Evolutionary conservation across 768 basidiomycete genomes (phyloP).

Genomic region (Lentinula edodes): DNA sequence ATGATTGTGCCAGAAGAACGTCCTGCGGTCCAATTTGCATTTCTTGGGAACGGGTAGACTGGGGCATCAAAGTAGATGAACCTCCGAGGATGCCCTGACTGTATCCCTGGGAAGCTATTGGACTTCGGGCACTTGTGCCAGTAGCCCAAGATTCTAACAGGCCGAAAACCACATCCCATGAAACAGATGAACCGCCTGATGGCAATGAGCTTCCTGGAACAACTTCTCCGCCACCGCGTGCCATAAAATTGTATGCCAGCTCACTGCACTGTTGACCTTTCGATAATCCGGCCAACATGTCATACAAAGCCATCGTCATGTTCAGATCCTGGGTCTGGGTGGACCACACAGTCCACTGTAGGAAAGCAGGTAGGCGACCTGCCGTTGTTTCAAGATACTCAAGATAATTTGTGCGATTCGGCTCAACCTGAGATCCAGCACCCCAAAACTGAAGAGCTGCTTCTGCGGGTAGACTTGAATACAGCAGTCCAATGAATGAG

Average conservation of each 20-base stretch:
- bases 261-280: conserved; percentile 84
- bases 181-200: conserved; percentile 53
- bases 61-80: conserved; percentile 16
- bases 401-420: conserved; percentile 42
- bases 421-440: conserved; percentile 42
- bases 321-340: conserved; percentile 67
- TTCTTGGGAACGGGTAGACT: conserved; percentile 38
- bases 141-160: conserved; percentile 71
- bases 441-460: conserved; percentile 86
- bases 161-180: conserved; percentile 75
- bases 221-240: conserved; percentile 66
- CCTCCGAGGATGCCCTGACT: conserved; percentile 13
- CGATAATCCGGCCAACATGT: conserved; percentile 83
- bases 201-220: conserved; percentile 54
- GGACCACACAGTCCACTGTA: conserved; percentile 89
- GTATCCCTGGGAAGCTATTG: conserved; percentile 37
- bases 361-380: conserved; percentile 65
- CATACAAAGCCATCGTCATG: conserved; percentile 77
- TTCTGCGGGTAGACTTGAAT: conserved; percentile 67
- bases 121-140: conserved; percentile 42
- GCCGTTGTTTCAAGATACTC: conserved; percentile 57
- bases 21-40: conserved; percentile 62
- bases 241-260: conserved; percentile 85
- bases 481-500: conserved; percentile 78
- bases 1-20: conserved; percentile 72